A percentile compares a stretch with the other conserved stretches of the same genome.
These are phyloP conservation scores for Diaporthe australafricana DNA, from an alignment of 2,329 filamentous ascomycete genomes.

Conservation along the genomic window DNA sequence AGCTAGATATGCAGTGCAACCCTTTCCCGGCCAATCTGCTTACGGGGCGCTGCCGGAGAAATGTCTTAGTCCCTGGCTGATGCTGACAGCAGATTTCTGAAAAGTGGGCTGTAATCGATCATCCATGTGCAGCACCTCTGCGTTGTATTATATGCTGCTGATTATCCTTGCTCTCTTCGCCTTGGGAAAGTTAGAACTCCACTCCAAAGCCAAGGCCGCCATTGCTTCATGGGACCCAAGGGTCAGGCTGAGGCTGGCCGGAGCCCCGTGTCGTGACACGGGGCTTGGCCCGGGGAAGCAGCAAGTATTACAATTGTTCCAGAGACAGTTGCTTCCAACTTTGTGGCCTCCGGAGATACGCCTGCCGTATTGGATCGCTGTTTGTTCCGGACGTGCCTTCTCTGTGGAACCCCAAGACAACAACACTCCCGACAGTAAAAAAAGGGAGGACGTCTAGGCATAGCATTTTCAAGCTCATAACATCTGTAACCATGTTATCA, in stretches of 20 bases:
- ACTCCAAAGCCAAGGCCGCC: neutral
- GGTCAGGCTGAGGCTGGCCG: neutral
- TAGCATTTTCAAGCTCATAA: too few species aligned
- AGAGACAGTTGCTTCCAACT: too few species aligned
- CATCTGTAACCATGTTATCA: neutral
- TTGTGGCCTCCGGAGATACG: too few species aligned
- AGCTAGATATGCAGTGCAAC: conserved; percentile 39
- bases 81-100: conserved; percentile 15
- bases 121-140: neutral
- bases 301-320: too few species aligned
- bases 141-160: neutral
- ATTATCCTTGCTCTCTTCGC: neutral
- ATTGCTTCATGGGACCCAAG: neutral
- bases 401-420: too few species aligned
- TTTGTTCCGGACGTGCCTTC: too few species aligned
- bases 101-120: conserved; percentile 16
- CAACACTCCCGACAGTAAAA: too few species aligned
- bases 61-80: conserved; percentile 29
- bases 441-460: too few species aligned
- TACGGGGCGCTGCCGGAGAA: conserved; percentile 40
- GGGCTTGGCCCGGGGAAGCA: neutral
- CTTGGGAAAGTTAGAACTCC: neutral
- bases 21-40: conserved; percentile 37
- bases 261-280: neutral
- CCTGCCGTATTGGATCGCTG: too few species aligned